Base-by-base conservation (phyloP, 2,329 filamentous ascomycete species). In the Botrytis fragariae region DNA sequence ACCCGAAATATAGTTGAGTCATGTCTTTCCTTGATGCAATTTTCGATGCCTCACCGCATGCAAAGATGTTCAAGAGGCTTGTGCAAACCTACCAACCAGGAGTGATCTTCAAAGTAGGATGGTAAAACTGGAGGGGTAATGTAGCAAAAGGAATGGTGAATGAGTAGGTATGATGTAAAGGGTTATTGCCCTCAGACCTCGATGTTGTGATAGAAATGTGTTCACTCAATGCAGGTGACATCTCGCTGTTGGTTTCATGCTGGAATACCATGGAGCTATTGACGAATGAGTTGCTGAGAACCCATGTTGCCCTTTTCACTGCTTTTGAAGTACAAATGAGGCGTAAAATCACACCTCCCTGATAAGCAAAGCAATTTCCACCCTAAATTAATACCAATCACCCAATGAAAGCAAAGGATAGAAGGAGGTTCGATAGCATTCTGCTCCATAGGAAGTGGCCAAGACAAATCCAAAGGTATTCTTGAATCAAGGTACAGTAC, bases 51-150 rank as follows among this genome's bases (percentile, higher is more conserved):
- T 63, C 61, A 63, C 61, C 61, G 39, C 61, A n/a, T 63, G 62
- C 62, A 64, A 29, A 64, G 37, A 63, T n/a, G 32, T 51, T 63
- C 39, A 68, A 32, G 14, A 68, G 48, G 64, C 2, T 42, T 29
- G 25, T 57, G 35, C 62, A 45, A 65, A 68, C 45, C 35, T 42
- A 18, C 64, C 35, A 57, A 68, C 35, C 25, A 39, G 64, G 37
- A 68, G 35, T 68, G 48, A 54, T 68, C 35, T 68, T 42, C 25
- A 54, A 39, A 25, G 35, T 37, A 45, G 35, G 37, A 37, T 51
- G 16, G 62, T 48, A 45, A 57, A 57, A 68, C 35, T 57, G 35
- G 64, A 54, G 64, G 64, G 48, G 64, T 68, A 68, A n/a, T 29
- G 42, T n/a, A 16, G 29, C 44, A 65, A 37, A 57, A 29, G 51